Evolutionary conservation across 1,284 basidiomycete genomes (phyloP).

Genomic region (Leucoagaricus sp.): DNA sequence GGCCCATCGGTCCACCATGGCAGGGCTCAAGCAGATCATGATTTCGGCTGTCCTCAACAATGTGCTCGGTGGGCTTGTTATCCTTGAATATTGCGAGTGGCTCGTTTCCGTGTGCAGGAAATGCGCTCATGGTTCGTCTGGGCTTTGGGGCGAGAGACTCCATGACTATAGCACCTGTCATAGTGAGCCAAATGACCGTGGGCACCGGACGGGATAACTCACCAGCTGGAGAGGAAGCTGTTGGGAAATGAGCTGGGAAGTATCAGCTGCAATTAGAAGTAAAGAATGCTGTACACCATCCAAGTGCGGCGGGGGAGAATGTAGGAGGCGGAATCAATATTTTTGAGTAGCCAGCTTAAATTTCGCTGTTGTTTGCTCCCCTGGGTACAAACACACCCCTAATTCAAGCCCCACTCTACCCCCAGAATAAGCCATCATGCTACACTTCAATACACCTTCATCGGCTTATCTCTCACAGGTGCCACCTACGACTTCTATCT

Average conservation of each 20-base stretch:
- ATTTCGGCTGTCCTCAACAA: neutral
- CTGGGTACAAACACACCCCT: neutral
- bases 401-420: slow-evolving; percentile 8
- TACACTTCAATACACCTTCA: neutral
- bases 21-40: neutral
- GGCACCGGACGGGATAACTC: neutral
- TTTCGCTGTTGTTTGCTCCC: slow-evolving; percentile 11
- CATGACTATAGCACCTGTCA: neutral
- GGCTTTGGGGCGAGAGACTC: neutral
- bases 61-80: neutral
- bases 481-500: neutral
- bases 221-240: neutral
- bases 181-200: neutral
- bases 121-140: slow-evolving; percentile 5
- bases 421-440: neutral
- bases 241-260: neutral
- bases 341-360: slow-evolving; percentile 6
- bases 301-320: slow-evolving; percentile 2
- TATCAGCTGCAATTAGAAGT: slow-evolving; percentile 4
- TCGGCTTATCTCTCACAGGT: slow-evolving; percentile 4
- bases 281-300: neutral
- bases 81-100: neutral
- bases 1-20: slow-evolving; percentile 17
- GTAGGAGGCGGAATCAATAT: slow-evolving; percentile 2
- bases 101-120: neutral